Percentiles rank a stretch among this genome's conserved stretches.
Evolutionary conservation across 257 asterid genomes (phyloP).

Genomic region (Capsicum chinense): DNA sequence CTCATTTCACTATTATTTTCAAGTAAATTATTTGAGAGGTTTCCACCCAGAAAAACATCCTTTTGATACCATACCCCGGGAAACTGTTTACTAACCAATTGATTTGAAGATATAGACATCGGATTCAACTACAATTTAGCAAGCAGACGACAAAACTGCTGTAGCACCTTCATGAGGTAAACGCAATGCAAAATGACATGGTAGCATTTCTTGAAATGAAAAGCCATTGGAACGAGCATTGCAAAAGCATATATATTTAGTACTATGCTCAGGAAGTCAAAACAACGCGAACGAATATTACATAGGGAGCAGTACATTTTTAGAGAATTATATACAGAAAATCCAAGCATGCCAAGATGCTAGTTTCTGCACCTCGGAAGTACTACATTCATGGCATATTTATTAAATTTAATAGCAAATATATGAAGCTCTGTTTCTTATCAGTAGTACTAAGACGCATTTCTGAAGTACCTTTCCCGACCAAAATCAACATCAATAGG

Average conservation of each 20-base stretch:
- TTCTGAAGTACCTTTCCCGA: background rate
- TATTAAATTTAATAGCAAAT: background rate
- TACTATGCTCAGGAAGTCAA: background rate
- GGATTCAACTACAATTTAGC: background rate
- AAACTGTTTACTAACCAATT: background rate
- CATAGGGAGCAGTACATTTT: background rate
- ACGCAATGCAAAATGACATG: background rate
- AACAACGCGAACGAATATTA: background rate
- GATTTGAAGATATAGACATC: background rate
- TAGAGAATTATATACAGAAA: background rate
- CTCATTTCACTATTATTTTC: conserved; percentile 10
- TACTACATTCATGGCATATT: background rate
- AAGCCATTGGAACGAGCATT: background rate
- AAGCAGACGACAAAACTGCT: background rate
- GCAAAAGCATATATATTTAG: no score
- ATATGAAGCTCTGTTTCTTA: background rate
- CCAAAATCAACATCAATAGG: background rate
- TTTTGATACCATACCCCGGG: background rate
- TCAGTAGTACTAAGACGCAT: background rate
- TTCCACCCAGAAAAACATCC: background rate
- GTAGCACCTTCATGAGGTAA: background rate
- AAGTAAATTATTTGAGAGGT: background rate
- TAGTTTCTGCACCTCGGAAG: conserved; percentile 21
- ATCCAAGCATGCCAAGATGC: background rate
- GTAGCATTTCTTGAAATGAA: background rate